phyloP scores from a whole-genome alignment of 2,329 filamentous ascomycete species.

The Aspergillus ibericus region DNA sequence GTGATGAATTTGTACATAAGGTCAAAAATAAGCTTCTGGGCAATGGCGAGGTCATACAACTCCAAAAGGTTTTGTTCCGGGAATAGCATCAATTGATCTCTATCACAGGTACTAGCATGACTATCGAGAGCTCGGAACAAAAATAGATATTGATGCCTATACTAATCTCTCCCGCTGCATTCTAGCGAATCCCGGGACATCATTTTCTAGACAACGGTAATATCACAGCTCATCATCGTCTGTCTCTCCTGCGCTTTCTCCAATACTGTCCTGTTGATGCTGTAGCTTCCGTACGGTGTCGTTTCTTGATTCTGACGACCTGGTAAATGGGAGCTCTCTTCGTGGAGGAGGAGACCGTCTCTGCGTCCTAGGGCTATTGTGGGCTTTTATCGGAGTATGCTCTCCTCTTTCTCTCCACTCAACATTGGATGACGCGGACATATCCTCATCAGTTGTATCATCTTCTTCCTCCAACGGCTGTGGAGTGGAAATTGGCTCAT shows the following conservation, averaged over 20 bases:
- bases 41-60: conserved; percentile 6
- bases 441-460: conserved; percentile 34
- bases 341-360: conserved; percentile 36
- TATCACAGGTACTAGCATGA: background rate
- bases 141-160: background rate
- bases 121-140: background rate
- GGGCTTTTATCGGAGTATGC: background rate
- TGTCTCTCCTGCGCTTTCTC: conserved; percentile 36
- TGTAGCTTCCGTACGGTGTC: background rate
- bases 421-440: background rate
- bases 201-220: background rate
- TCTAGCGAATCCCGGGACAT: too few species aligned
- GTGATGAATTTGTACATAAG: conserved; percentile 40
- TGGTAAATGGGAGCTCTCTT: conserved; percentile 44
- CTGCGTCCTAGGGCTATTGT: conserved; percentile 12
- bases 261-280: conserved; percentile 16
- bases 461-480: conserved; percentile 36
- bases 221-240: conserved; percentile 45
- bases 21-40: conserved; percentile 27
- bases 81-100: background rate
- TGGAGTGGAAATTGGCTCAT: conserved; percentile 29
- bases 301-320: conserved; percentile 16
- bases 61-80: background rate
- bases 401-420: conserved; percentile 2
- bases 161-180: background rate